These are phyloP conservation scores for Magnaporthiopsis incrustans DNA, from an alignment of 2,329 filamentous ascomycete genomes.

Conservation along the genomic window DNA sequence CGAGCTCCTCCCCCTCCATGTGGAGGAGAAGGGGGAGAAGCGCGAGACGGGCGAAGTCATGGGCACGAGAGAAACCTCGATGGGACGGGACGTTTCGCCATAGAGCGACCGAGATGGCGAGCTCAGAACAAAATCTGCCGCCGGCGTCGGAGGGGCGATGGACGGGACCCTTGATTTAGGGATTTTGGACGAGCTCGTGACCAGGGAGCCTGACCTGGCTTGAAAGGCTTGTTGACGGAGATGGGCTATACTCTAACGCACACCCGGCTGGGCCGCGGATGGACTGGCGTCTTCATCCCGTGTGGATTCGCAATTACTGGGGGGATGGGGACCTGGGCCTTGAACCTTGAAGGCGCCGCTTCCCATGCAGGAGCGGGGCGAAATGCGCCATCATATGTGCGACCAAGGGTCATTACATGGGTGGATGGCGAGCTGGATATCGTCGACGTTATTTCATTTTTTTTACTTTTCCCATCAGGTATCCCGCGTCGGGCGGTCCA, in stretches of 20 bases:
- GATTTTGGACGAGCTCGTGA: not conserved
- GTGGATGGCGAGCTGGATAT: not conserved
- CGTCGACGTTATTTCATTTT: constrained; percentile 3
- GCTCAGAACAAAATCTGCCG: not conserved
- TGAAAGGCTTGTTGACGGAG: not conserved
- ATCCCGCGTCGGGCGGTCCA: not conserved
- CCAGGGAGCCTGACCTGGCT: too few species aligned
- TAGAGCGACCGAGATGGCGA: not conserved
- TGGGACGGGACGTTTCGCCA: not conserved
- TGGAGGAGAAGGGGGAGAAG: constrained; percentile 28
- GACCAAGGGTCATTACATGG: not conserved
- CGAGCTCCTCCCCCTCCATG: constrained; percentile 34
- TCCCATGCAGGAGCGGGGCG: not conserved
- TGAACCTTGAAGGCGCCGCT: not conserved
- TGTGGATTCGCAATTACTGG: not conserved
- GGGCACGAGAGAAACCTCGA: constrained; percentile 8
- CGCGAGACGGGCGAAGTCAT: constrained; percentile 40
- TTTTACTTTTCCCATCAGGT: not conserved
- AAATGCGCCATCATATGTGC: not conserved
- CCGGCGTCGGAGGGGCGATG: not conserved
- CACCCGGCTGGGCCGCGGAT: not conserved
- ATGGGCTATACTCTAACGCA: not conserved
- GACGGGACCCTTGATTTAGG: not conserved
- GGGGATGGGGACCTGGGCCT: not conserved
- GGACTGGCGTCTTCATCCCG: not conserved